A percentile compares a stretch with the other conserved stretches of the same genome.
Conservation (phyloP, 371 early-diverging fungal genomes). For the Quaeritorhiza haematococci region DNA sequence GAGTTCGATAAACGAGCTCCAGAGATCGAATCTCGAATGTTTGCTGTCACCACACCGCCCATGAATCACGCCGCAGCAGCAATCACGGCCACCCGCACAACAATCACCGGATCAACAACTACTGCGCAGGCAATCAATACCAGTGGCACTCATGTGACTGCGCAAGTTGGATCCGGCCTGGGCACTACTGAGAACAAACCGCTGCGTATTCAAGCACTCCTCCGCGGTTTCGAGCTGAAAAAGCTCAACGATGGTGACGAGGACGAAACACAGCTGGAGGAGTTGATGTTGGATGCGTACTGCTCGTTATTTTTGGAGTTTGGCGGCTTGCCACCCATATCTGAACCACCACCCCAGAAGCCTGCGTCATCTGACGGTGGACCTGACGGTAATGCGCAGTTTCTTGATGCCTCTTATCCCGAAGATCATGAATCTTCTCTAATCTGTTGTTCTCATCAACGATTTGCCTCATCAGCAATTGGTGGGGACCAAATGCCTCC, state of each 20-base stretch:
- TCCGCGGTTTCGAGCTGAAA: constrained; percentile 29
- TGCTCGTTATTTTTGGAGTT: constrained; percentile 33
- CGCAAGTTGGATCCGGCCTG: constrained; percentile 16
- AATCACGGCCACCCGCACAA: background rate
- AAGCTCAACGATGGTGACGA: constrained; percentile 42
- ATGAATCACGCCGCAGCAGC: background rate
- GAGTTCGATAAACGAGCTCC: constrained; percentile 36
- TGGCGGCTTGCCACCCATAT: no score
- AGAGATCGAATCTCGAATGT: constrained; percentile 34
- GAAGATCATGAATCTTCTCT: no score
- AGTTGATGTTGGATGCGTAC: constrained; percentile 33
- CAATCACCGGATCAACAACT: background rate
- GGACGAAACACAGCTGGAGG: constrained; percentile 35
- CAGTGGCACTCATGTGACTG: constrained; percentile 3
- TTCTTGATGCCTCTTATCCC: no score
- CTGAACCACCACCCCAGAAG: no score
- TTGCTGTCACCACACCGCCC: constrained; percentile 25
- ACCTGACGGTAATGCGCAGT: no score
- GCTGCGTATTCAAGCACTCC: constrained; percentile 8
- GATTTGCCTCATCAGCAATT: no score
- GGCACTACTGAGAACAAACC: background rate
- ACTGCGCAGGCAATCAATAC: background rate
- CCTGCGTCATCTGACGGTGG: no score
- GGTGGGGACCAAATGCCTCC: no score
- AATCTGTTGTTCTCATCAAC: no score